Evolutionary conservation across 768 basidiomycete species (phyloP).

Genomic region (Candolleomyces aberdarensis): DNA sequence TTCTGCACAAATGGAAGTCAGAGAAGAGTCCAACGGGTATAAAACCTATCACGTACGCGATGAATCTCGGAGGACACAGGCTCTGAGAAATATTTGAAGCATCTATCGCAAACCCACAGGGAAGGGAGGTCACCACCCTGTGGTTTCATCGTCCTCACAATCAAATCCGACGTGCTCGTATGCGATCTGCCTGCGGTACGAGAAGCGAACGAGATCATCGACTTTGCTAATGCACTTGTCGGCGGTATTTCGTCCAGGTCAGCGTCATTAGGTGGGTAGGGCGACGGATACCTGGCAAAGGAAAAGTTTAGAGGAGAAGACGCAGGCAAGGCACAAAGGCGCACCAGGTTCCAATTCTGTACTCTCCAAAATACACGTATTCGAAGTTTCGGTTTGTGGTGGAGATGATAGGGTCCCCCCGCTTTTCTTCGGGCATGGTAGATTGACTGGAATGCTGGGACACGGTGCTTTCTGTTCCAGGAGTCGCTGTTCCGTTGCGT

Average conservation of each 20-base stretch:
- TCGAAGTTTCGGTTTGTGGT: slow-evolving; percentile 81
- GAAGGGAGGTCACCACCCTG: slow-evolving; percentile 47
- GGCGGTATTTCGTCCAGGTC: slow-evolving; percentile 51
- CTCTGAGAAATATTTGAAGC: slow-evolving; percentile 96
- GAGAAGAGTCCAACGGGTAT: not conserved
- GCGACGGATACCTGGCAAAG: slow-evolving; percentile 81
- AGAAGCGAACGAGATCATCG: slow-evolving; percentile 23
- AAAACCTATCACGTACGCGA: slow-evolving; percentile 43
- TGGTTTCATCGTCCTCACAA: slow-evolving; percentile 60
- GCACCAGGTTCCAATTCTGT: slow-evolving; percentile 88
- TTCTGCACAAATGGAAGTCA: not conserved
- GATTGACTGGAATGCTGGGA: not conserved
- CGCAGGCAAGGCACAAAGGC: slow-evolving; percentile 21
- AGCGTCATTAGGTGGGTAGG: slow-evolving; percentile 75
- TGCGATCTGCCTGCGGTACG: slow-evolving; percentile 56
- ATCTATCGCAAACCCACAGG: slow-evolving; percentile 86
- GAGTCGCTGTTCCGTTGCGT: not conserved
- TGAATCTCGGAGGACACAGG: slow-evolving; percentile 63
- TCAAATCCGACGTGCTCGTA: slow-evolving; percentile 70
- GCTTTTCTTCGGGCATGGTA: slow-evolving; percentile 48
- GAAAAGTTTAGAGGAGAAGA: not conserved
- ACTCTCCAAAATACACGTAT: slow-evolving; percentile 79
- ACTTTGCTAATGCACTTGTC: slow-evolving; percentile 7
- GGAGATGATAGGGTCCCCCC: slow-evolving; percentile 52
- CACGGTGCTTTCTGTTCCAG: not conserved